A percentile compares a stretch with the other conserved stretches of the same genome.
Conservation (phyloP, 495 filamentous ascomycete genomes). For the Letharia lupina region DNA sequence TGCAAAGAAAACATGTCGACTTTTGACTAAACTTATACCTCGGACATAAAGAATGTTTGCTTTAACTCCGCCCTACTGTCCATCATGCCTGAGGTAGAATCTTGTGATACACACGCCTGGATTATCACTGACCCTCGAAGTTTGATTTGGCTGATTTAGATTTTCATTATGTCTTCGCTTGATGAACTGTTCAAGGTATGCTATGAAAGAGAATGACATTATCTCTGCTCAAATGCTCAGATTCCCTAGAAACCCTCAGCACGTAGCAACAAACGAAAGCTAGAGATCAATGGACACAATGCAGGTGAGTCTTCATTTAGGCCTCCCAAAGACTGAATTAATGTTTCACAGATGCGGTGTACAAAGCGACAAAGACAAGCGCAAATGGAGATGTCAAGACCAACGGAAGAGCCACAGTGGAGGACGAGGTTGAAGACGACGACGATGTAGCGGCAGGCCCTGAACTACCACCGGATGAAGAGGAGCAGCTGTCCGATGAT, state of each 20-base stretch:
- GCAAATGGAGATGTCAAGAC: conserved; percentile 53
- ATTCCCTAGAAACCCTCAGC: conserved; percentile 36
- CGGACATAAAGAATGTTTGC: neutral
- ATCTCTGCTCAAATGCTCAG: neutral
- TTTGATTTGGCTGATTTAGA: neutral
- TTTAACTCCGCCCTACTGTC: neutral
- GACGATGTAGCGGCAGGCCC: conserved; percentile 59
- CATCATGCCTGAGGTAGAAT: no score
- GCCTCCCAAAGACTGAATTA: conserved; percentile 9
- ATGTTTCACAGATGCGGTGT: conserved; percentile 52
- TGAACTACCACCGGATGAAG: conserved; percentile 55
- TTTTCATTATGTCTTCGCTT: conserved; percentile 57
- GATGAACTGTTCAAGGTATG: conserved; percentile 79
- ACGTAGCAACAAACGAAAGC: conserved; percentile 61
- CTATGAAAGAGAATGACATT: neutral
- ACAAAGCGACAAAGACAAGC: conserved; percentile 76
- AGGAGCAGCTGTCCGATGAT: conserved; percentile 53
- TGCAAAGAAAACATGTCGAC: neutral
- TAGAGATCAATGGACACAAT: conserved; percentile 55
- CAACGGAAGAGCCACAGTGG: conserved; percentile 52
- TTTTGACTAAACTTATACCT: neutral
- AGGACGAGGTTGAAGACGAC: conserved; percentile 54
- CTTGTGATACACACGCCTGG: no score
- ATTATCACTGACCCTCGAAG: no score
- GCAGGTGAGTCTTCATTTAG: conserved; percentile 47